These are phyloP conservation scores for Septoria petroselini DNA, from an alignment of 2,329 filamentous ascomycete genomes.

Conservation along the genomic window DNA sequence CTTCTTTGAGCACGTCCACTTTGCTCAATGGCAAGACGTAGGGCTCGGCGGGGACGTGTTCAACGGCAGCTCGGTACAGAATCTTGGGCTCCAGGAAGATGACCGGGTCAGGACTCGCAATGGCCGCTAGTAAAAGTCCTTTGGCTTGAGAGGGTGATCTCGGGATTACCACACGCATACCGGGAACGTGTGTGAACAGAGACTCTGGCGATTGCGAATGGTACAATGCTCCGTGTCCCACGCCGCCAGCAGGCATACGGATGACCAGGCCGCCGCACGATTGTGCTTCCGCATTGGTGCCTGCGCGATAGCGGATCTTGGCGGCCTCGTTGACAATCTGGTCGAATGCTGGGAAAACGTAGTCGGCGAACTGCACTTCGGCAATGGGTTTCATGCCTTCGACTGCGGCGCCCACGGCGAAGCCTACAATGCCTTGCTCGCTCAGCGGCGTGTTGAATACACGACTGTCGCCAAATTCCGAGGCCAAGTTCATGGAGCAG, in stretches of 20 bases:
- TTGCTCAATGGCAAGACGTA: slow-evolving; percentile 84
- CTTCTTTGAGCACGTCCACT: slow-evolving; percentile 77
- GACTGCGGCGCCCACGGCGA: slow-evolving; percentile 83
- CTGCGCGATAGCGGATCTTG: slow-evolving; percentile 77
- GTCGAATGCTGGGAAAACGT: slow-evolving; percentile 88
- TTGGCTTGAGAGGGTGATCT: slow-evolving; percentile 85
- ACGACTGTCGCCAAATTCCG: slow-evolving; percentile 79
- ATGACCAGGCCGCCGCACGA: slow-evolving; percentile 74
- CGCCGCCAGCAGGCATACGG: slow-evolving; percentile 84
- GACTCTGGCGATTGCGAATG: slow-evolving; percentile 88
- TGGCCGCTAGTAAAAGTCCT: slow-evolving; percentile 73
- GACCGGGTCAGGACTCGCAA: slow-evolving; percentile 77
- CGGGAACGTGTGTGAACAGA: slow-evolving; percentile 84
- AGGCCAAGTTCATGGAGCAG: slow-evolving; percentile 77
- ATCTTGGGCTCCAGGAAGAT: slow-evolving; percentile 95
- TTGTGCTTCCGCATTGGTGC: slow-evolving; percentile 43
- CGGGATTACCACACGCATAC: slow-evolving; percentile 79
- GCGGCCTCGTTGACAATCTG: slow-evolving; percentile 92
- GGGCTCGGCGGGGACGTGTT: slow-evolving; percentile 77
- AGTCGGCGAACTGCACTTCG: slow-evolving; percentile 95
- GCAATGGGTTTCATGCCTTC: slow-evolving; percentile 91
- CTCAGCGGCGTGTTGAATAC: slow-evolving; percentile 96
- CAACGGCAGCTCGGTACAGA: slow-evolving; percentile 83
- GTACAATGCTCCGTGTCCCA: slow-evolving; percentile 84
- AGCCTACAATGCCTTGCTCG: slow-evolving; percentile 92